A percentile compares a stretch with the other conserved stretches of the same genome.
These are phyloP conservation scores for Cladophialophora bantiana DNA, from an alignment of 2,329 filamentous ascomycete species.

Conservation along the genomic window DNA sequence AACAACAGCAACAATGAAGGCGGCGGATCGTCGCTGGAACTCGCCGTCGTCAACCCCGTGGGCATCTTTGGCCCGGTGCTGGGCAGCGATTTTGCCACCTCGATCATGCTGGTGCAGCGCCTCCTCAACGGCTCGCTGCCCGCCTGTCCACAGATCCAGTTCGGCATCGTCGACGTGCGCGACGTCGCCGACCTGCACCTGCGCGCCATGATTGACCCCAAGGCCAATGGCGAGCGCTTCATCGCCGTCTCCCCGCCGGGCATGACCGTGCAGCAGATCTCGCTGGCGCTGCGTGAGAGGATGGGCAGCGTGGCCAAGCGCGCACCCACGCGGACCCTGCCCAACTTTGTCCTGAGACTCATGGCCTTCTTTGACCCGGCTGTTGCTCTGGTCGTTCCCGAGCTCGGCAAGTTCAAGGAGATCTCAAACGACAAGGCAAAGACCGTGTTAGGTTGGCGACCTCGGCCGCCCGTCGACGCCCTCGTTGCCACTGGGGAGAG, in stretches of 20 bases:
- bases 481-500: constrained; percentile 35
- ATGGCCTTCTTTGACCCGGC: constrained; percentile 37
- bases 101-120: constrained; percentile 39
- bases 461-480: constrained; percentile 39
- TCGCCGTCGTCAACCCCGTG: constrained; percentile 44
- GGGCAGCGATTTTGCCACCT: constrained; percentile 38
- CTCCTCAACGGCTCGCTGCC: constrained; percentile 45
- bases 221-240: constrained; percentile 40
- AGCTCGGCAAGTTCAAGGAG: constrained; percentile 39
- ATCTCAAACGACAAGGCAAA: constrained; percentile 42
- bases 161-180: constrained; percentile 44
- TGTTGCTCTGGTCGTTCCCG: constrained; percentile 36
- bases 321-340: constrained; percentile 64
- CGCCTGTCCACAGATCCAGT: constrained; percentile 41
- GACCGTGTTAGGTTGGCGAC: constrained; percentile 40
- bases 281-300: constrained; percentile 38
- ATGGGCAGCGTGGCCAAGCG: constrained; percentile 8
- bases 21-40: constrained; percentile 42
- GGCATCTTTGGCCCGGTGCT: constrained; percentile 45
- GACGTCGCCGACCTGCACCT: constrained; percentile 46
- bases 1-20: constrained; percentile 24
- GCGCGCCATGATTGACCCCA: constrained; percentile 41
- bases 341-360: constrained; percentile 52
- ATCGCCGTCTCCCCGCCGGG: constrained; percentile 35
- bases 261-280: constrained; percentile 39